Conservation (phyloP, 2,329 filamentous ascomycete genomes). For the Nannizziopsis barbatae region DNA sequence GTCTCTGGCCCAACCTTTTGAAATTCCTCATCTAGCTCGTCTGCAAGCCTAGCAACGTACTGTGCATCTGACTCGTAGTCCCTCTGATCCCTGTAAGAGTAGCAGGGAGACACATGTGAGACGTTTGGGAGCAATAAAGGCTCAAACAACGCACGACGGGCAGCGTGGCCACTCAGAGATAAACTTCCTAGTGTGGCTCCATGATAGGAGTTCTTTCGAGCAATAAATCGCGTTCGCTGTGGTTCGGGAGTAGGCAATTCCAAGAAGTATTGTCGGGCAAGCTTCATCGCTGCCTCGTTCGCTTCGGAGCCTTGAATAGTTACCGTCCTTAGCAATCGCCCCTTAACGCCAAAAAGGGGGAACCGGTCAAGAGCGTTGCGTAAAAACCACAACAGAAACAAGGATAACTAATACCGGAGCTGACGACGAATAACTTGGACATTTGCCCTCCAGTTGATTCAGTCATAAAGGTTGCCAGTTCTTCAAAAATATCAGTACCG, state of each 20-base stretch:
- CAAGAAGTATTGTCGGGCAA: constrained; percentile 55
- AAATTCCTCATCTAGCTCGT: constrained; percentile 59
- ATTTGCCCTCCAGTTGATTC: constrained; percentile 44
- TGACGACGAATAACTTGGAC: constrained; percentile 45
- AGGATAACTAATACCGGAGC: constrained; percentile 39
- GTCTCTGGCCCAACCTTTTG: constrained; percentile 50
- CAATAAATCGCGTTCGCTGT: constrained; percentile 50
- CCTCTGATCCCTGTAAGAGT: constrained; percentile 49
- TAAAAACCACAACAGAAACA: not conserved
- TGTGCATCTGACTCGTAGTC: constrained; percentile 44
- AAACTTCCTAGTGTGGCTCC: constrained; percentile 59
- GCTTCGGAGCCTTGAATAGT: constrained; percentile 50
- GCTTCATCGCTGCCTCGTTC: constrained; percentile 56
- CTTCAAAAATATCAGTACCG: constrained; percentile 43
- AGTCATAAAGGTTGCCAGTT: constrained; percentile 42
- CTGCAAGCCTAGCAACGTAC: constrained; percentile 51
- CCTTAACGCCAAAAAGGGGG: not conserved
- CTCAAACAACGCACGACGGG: constrained; percentile 51
- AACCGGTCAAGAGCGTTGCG: no score
- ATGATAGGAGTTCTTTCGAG: constrained; percentile 56
- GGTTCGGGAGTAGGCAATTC: constrained; percentile 45
- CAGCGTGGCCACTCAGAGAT: constrained; percentile 51
- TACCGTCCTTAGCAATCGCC: not conserved
- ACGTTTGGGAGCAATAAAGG: constrained; percentile 47
- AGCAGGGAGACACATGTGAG: constrained; percentile 55